Base-by-base conservation (phyloP, 805 yeast species). In the Candida incommunis region DNA sequence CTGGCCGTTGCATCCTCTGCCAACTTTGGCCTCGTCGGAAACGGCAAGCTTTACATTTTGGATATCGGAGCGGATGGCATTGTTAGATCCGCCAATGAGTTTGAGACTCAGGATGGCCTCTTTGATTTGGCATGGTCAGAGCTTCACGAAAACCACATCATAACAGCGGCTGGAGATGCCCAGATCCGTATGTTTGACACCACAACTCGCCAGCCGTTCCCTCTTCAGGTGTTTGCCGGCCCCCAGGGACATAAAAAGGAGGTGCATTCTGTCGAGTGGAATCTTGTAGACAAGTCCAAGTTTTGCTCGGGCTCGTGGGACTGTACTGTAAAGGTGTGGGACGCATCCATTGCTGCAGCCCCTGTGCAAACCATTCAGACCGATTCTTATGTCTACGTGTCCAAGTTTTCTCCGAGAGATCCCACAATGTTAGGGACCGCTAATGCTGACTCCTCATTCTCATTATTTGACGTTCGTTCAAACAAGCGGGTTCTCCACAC, bases 61-160 rank as follows among this genome's bases (percentile, higher is more conserved):
- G 77, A 76, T 42, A 82, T 90, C 41, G 74, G 71, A 44, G 74
- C 76, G 21, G 65, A 69, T 49, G 97, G 97, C 0, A 54, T 52
- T n/a, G 69, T 85, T 16, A 54, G 56, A 3, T 71, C 71, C 34
- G 76, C 75, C 41, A 63, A 70, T 3, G 60, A 72, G 15, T 90
- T 84, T 66, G 86, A 86, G 49, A 90, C 97, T 0, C 96, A 90
- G 61, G 98, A 90, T 63, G 95, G 96, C 3, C 66, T 88, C 16
- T 87, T 84, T 55, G 94, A 84, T 55, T 65, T 82, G 1, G 75
- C 90, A 0, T 90, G 97, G 97, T 82, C 88, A 46, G 98, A 90
- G 60, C 45, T 70, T 3, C 90, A 90, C 61, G 96, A 87, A 49
- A 87, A 85, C 61, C 97, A 88, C 54, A 72, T 83, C 1, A 72